A percentile compares a stretch with the other conserved stretches of the same genome.
Evolutionary conservation across 768 basidiomycete genomes (phyloP).

Genomic region (Kwoniella mangroviensis): DNA sequence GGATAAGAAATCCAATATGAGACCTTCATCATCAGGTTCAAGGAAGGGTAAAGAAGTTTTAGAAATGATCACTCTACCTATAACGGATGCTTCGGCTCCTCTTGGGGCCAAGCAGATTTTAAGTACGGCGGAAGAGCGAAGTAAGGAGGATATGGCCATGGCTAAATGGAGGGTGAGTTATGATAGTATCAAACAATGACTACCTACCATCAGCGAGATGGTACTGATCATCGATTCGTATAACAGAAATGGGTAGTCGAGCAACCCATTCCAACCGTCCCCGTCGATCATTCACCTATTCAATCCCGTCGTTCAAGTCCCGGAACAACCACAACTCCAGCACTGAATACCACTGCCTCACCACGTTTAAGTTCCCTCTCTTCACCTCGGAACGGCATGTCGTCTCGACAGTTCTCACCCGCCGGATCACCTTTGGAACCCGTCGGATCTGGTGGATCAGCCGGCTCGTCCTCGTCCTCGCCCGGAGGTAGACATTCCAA

Average conservation of each 20-base stretch:
- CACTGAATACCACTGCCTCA: background rate
- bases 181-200: background rate
- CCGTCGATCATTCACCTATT: constrained; percentile 14
- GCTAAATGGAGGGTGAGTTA: constrained; percentile 49
- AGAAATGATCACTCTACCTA: constrained; percentile 16
- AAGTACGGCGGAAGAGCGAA: constrained; percentile 4
- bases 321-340: constrained; percentile 3
- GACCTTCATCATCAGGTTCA: constrained; percentile 18
- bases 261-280: constrained; percentile 25
- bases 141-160: constrained; percentile 44
- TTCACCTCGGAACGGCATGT: background rate
- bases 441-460: background rate
- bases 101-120: background rate
- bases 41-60: constrained; percentile 27
- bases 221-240: background rate
- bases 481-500: background rate
- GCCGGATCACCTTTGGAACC: constrained; percentile 19
- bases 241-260: constrained; percentile 48
- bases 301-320: constrained; percentile 18
- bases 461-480: constrained; percentile 14
- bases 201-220: no score
- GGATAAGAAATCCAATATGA: background rate
- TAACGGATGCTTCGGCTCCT: background rate
- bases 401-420: constrained; percentile 5
- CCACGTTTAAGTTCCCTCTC: background rate